Percentiles rank a stretch among this genome's conserved stretches.
Evolutionary conservation across 306 rosid genomes (phyloP).

Genomic region (Malus fusca): DNA sequence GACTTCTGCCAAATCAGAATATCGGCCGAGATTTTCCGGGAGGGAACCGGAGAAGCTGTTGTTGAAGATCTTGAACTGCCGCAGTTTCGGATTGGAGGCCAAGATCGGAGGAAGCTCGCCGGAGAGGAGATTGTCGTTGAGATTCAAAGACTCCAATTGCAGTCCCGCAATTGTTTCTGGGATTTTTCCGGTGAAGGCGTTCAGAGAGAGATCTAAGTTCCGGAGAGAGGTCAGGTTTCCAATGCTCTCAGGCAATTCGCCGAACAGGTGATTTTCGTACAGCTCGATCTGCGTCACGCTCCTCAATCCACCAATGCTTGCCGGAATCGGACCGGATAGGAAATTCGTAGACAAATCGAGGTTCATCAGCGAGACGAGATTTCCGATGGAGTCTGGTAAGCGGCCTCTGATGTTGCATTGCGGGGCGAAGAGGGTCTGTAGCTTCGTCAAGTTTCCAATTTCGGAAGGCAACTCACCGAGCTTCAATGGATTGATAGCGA

Average conservation of each 20-base stretch:
- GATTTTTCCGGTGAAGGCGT: slow-evolving; percentile 54
- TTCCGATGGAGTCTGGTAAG: slow-evolving; percentile 65
- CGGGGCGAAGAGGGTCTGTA: slow-evolving; percentile 27
- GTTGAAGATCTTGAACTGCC: slow-evolving; percentile 45
- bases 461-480: slow-evolving; percentile 47
- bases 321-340: slow-evolving; percentile 57
- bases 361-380: slow-evolving; percentile 37
- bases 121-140: slow-evolving; percentile 57
- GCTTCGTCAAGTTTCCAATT: slow-evolving; percentile 58
- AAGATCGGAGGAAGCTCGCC: slow-evolving; percentile 55
- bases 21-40: slow-evolving; percentile 47
- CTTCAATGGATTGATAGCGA: slow-evolving; percentile 34
- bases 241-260: slow-evolving; percentile 58
- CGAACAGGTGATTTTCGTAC: slow-evolving; percentile 35
- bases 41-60: slow-evolving; percentile 62
- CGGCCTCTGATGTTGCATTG: slow-evolving; percentile 33
- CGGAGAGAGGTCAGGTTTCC: slow-evolving; percentile 42
- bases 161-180: slow-evolving; percentile 34
- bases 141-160: slow-evolving; percentile 27
- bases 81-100: slow-evolving; percentile 42
- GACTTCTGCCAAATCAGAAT: slow-evolving; percentile 34
- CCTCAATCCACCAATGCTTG: slow-evolving; percentile 38
- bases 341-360: slow-evolving; percentile 53
- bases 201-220: slow-evolving; percentile 55
- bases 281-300: slow-evolving; percentile 38